These are phyloP conservation scores for Penicillium sclerotiorum DNA, from an alignment of 2,329 filamentous ascomycete species.

Conservation along the genomic window DNA sequence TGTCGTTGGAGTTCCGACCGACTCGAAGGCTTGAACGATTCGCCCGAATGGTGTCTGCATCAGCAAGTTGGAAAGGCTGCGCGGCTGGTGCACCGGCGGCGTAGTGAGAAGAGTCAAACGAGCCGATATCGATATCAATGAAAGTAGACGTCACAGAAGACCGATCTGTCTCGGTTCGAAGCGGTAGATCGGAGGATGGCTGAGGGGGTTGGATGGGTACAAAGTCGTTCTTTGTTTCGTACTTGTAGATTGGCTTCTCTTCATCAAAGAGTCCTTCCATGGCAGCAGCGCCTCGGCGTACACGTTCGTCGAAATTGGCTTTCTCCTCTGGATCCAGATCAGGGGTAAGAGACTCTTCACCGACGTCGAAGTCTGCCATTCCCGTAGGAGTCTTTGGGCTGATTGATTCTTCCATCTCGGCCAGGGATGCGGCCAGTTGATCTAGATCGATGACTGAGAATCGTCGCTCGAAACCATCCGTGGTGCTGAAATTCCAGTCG, in stretches of 20 bases:
- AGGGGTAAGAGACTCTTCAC: constrained; percentile 32
- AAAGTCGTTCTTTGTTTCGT: constrained; percentile 56
- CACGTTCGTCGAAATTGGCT: constrained; percentile 59
- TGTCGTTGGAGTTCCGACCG: constrained; percentile 40
- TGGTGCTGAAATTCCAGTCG: constrained; percentile 68
- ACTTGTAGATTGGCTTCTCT: constrained; percentile 59
- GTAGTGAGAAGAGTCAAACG: constrained; percentile 53
- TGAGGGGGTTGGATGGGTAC: constrained; percentile 47
- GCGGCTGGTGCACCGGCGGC: constrained; percentile 55
- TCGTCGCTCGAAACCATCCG: constrained; percentile 60
- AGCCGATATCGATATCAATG: constrained; percentile 61
- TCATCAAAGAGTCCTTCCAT: constrained; percentile 62
- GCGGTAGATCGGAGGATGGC: constrained; percentile 58
- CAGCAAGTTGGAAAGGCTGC: constrained; percentile 54
- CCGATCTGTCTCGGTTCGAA: constrained; percentile 49
- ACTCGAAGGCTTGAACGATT: constrained; percentile 55
- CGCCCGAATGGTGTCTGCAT: constrained; percentile 59
- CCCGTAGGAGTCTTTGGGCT: constrained; percentile 32
- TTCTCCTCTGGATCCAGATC: constrained; percentile 49
- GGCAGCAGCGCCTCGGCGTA: constrained; percentile 58
- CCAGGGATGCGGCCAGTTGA: constrained; percentile 51
- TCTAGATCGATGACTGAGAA: constrained; percentile 52
- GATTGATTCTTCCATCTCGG: constrained; percentile 45
- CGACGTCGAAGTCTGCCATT: constrained; percentile 29
- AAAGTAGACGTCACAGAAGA: constrained; percentile 53